phyloP scores from a whole-genome alignment of 202 grass and related monocot species.

The Dendrocalamus latiflorus region DNA sequence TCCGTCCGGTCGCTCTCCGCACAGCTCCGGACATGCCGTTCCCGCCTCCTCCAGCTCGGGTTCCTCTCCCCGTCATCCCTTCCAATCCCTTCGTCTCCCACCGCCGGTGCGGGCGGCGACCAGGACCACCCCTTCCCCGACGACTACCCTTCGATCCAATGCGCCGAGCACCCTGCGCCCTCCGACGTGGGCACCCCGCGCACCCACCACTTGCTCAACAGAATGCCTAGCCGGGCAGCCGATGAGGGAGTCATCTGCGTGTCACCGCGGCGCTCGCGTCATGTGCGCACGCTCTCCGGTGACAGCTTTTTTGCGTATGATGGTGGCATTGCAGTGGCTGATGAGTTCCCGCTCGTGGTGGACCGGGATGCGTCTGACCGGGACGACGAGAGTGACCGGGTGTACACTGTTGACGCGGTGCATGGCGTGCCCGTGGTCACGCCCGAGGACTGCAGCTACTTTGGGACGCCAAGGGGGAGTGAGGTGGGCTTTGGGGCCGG shows the following conservation, averaged over 20 bases:
- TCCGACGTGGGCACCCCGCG: constrained; percentile 42
- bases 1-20: constrained; percentile 27
- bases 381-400: too few species aligned
- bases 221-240: constrained; percentile 5
- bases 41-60: constrained; percentile 41
- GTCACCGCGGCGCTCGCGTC: neutral
- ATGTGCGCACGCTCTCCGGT: constrained; percentile 15
- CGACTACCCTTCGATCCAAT: constrained; percentile 1
- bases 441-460: too few species aligned
- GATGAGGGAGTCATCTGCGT: constrained; percentile 20
- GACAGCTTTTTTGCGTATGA: neutral
- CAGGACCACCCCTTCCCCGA: neutral
- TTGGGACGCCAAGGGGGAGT: too few species aligned
- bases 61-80: constrained; percentile 4
- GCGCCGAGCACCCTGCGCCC: neutral
- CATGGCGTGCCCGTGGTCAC: too few species aligned
- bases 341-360: too few species aligned
- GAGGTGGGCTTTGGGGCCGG: too few species aligned
- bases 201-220: constrained; percentile 49
- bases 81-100: neutral
- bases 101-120: neutral
- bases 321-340: too few species aligned
- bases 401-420: too few species aligned
- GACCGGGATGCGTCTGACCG: too few species aligned
- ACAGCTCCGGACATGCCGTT: constrained; percentile 29